Conservation (phyloP, 495 filamentous ascomycete species). For the Penicillium roqueforti region DNA sequence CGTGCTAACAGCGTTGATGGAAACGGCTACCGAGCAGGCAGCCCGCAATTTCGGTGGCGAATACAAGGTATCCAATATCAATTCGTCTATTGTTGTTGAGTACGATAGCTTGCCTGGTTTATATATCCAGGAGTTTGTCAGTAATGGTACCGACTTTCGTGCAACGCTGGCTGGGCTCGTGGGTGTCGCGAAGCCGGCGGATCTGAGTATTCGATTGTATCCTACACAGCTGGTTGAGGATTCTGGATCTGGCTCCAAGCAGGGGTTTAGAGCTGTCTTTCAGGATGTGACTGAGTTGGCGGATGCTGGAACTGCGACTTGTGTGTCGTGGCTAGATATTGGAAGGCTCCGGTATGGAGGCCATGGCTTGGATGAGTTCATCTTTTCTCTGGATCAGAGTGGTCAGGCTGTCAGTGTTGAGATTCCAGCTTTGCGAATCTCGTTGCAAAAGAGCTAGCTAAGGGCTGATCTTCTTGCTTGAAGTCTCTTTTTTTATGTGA, state of each 20-base stretch:
- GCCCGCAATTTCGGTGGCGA: conserved; percentile 36
- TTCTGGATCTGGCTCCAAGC: conserved; percentile 2
- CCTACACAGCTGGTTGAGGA: conserved; percentile 29
- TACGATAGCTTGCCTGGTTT: conserved; percentile 44
- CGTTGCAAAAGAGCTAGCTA: neutral
- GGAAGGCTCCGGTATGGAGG: conserved; percentile 41
- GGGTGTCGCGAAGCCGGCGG: conserved; percentile 28
- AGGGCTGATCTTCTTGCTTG: too few relatives aligned
- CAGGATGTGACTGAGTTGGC: too few relatives aligned
- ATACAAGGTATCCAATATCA: conserved; percentile 22
- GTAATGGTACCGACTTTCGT: conserved; percentile 47
- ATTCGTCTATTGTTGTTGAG: conserved; percentile 29
- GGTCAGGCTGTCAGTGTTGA: conserved; percentile 39
- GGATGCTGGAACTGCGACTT: conserved; percentile 20
- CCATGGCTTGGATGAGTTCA: conserved; percentile 47
- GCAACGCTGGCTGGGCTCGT: conserved; percentile 19
- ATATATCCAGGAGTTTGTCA: conserved; percentile 44
- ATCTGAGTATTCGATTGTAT: conserved; percentile 43
- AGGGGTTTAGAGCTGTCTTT: conserved; percentile 40
- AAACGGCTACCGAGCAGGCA: conserved; percentile 42
- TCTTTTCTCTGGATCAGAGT: conserved; percentile 39
- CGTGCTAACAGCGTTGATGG: conserved; percentile 41
- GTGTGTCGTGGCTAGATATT: conserved; percentile 47
- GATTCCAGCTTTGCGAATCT: neutral
- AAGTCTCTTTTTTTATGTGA: too few relatives aligned